A percentile compares a stretch with the other conserved stretches of the same genome.
These are phyloP conservation scores for Metarhizium humberi DNA, from an alignment of 2,329 filamentous ascomycete species.

Conservation along the genomic window DNA sequence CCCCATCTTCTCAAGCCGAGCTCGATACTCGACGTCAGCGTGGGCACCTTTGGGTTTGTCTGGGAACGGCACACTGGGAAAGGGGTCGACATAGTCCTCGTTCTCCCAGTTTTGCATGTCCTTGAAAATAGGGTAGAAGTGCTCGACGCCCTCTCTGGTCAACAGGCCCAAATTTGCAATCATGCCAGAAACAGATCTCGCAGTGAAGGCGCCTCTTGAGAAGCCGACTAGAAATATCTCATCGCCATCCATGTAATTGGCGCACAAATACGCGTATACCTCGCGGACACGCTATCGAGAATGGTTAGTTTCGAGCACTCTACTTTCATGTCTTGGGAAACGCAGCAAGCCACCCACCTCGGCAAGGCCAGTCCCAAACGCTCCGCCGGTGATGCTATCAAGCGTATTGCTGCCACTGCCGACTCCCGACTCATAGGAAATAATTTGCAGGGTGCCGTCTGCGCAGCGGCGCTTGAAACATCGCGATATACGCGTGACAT, in stretches of 20 bases:
- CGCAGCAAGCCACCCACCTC: constrained; percentile 27
- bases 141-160: constrained; percentile 41
- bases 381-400: constrained; percentile 43
- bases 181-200: constrained; percentile 45
- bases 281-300: constrained; percentile 42
- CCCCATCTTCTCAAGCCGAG: constrained; percentile 32
- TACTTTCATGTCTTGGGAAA: not conserved
- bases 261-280: constrained; percentile 52
- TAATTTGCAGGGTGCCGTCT: constrained; percentile 46
- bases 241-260: constrained; percentile 50
- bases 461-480: constrained; percentile 41
- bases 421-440: constrained; percentile 53
- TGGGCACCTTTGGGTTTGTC: constrained; percentile 37
- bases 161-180: constrained; percentile 41
- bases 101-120: constrained; percentile 46
- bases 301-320: not conserved
- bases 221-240: constrained; percentile 48
- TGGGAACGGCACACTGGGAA: constrained; percentile 35
- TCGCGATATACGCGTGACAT: constrained; percentile 51
- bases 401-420: constrained; percentile 41
- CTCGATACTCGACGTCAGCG: constrained; percentile 33
- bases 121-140: constrained; percentile 46
- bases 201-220: constrained; percentile 50
- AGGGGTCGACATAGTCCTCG: constrained; percentile 34
- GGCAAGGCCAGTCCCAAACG: constrained; percentile 44